Evolutionary conservation across 2,329 filamentous ascomycete genomes (phyloP).

Genomic region (Colletotrichum sp.): DNA sequence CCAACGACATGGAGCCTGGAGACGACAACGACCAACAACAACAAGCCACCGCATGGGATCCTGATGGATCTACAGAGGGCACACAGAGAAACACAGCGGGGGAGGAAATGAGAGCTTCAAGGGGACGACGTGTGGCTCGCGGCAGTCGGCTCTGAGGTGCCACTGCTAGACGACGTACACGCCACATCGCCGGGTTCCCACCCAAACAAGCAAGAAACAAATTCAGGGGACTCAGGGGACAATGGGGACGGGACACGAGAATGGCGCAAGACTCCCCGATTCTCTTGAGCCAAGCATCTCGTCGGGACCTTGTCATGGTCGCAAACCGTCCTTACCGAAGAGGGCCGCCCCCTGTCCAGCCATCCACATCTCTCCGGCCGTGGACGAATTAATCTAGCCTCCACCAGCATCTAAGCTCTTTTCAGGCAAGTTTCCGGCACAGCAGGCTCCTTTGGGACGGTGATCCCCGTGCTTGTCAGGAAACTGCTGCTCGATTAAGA

Average conservation of each 20-base stretch:
- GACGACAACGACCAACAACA: background rate
- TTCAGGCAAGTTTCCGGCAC: slow-evolving; percentile 40
- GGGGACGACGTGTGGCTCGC: slow-evolving; percentile 3
- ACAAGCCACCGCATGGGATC: slow-evolving; percentile 9
- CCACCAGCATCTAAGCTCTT: slow-evolving; percentile 32
- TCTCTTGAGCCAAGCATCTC: slow-evolving; percentile 14
- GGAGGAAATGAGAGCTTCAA: slow-evolving; percentile 7
- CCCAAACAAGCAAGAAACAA: slow-evolving; percentile 17
- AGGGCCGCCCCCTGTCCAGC: slow-evolving; percentile 20
- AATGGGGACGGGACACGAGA: slow-evolving; percentile 1
- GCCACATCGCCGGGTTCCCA: slow-evolving; percentile 14
- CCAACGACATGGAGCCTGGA: slow-evolving; percentile 16
- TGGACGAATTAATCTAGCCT: slow-evolving; percentile 12
- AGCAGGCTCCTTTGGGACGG: slow-evolving; percentile 39
- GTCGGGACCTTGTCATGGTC: slow-evolving; percentile 21
- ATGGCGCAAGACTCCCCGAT: slow-evolving; percentile 20
- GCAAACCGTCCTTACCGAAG: slow-evolving; percentile 29
- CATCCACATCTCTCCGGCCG: slow-evolving; percentile 8
- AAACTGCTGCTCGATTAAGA: slow-evolving; percentile 40
- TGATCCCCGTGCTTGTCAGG: slow-evolving; percentile 38
- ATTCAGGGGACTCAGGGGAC: slow-evolving; percentile 4
- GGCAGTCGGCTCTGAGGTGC: slow-evolving; percentile 17
- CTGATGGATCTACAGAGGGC: slow-evolving; percentile 12
- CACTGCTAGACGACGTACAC: slow-evolving; percentile 18
- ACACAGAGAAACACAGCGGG: background rate